Conservation (phyloP, 2,329 filamentous ascomycete genomes). For the Fusarium drepaniforme region DNA sequence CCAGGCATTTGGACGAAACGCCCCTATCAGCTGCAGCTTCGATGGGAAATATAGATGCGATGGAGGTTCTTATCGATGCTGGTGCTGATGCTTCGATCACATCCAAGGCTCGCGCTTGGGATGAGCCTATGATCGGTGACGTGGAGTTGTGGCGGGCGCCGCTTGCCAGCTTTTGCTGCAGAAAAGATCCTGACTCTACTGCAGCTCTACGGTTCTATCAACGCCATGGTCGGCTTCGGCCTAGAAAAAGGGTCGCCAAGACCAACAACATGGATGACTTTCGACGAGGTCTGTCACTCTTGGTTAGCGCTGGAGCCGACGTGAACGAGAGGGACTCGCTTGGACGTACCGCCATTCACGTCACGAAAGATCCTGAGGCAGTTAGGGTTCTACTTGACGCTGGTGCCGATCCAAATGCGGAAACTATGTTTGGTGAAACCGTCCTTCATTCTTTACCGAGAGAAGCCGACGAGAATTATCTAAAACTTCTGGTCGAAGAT, state of each 20-base stretch:
- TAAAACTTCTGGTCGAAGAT: slow-evolving; percentile 40
- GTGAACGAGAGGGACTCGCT: slow-evolving; percentile 29
- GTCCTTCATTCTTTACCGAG: slow-evolving; percentile 32
- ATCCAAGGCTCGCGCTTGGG: slow-evolving; percentile 3
- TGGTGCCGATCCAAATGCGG: slow-evolving; percentile 39
- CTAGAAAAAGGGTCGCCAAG: not conserved
- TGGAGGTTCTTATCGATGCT: slow-evolving; percentile 44
- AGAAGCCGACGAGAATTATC: not conserved
- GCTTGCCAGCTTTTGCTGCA: slow-evolving; percentile 1
- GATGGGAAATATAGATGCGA: slow-evolving; percentile 12
- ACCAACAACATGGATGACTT: not conserved
- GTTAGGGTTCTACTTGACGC: slow-evolving; percentile 35
- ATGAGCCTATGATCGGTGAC: not conserved
- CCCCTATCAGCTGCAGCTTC: slow-evolving; percentile 36
- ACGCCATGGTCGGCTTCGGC: not conserved
- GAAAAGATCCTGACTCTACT: not conserved
- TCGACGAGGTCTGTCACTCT: slow-evolving; percentile 24
- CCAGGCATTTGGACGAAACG: slow-evolving; percentile 32
- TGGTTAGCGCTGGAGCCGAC: slow-evolving; percentile 41
- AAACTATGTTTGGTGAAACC: slow-evolving; percentile 18
- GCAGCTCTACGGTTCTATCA: not conserved
- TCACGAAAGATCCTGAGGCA: slow-evolving; percentile 8
- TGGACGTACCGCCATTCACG: slow-evolving; percentile 37
- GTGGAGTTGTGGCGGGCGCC: not conserved
- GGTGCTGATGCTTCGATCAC: slow-evolving; percentile 46